A percentile compares a stretch with the other conserved stretches of the same genome.
phyloP scores from a whole-genome alignment of 306 rosid genomes.

The Glycine soja region DNA sequence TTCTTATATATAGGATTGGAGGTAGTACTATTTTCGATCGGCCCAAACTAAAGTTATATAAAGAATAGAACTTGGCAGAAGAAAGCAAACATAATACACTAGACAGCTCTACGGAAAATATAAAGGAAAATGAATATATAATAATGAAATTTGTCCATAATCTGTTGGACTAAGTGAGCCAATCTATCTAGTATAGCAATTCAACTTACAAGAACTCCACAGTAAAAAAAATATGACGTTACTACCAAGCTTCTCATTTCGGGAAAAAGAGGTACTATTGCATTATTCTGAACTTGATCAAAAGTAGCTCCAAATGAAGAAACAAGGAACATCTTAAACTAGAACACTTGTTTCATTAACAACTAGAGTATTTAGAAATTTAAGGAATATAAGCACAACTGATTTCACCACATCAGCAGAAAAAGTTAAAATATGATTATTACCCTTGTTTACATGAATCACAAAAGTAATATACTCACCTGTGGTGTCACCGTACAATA shows the following conservation, averaged over 20 bases:
- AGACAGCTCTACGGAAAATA: background rate
- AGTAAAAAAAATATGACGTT: background rate
- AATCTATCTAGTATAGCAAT: slow-evolving; percentile 4
- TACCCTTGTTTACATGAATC: background rate
- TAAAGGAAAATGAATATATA: background rate
- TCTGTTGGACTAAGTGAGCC: background rate
- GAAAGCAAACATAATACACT: background rate
- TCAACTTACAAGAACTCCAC: background rate
- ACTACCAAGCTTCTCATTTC: background rate
- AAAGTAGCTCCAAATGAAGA: slow-evolving; percentile 14
- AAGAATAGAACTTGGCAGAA: background rate
- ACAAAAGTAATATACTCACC: background rate
- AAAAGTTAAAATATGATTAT: background rate
- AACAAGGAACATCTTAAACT: background rate
- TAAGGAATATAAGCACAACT: slow-evolving; percentile 7
- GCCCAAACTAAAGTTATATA: background rate
- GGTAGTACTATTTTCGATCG: background rate
- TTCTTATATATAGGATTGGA: too few species aligned
- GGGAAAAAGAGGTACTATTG: background rate
- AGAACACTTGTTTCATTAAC: background rate
- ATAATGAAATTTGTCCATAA: background rate
- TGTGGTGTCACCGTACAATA: slow-evolving; percentile 5
- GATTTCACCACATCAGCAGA: background rate
- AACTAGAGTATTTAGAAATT: background rate
- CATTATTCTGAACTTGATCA: slow-evolving; percentile 12